A percentile compares a stretch with the other conserved stretches of the same genome.
These are phyloP conservation scores for Lophiostoma macrostomum DNA, from an alignment of 495 filamentous ascomycete genomes.

Conservation along the genomic window DNA sequence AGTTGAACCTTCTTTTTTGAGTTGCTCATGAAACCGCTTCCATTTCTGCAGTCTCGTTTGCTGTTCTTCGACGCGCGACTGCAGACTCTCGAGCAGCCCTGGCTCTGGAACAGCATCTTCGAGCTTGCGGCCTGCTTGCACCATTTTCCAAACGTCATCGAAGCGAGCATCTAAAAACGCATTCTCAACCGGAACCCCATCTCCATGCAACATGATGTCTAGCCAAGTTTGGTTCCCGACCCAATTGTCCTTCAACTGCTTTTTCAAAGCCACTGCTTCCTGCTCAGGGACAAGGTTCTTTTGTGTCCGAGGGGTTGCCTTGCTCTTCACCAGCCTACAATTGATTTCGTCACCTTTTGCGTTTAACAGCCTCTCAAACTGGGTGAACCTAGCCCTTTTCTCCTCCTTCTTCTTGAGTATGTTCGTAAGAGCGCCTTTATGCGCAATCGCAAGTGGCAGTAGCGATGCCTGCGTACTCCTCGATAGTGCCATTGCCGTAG, in stretches of 20 bases:
- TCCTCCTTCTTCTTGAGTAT: conserved; percentile 55
- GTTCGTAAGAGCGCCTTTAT: conserved; percentile 61
- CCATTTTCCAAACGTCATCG: conserved; percentile 61
- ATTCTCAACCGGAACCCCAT: conserved; percentile 56
- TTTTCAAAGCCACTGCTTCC: conserved; percentile 47
- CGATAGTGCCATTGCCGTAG: conserved; percentile 59
- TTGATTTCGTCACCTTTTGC: conserved; percentile 49
- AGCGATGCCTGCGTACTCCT: conserved; percentile 58
- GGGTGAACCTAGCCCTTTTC: conserved; percentile 48
- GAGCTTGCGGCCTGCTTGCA: conserved; percentile 52
- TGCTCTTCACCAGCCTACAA: conserved; percentile 32
- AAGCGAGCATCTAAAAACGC: conserved; percentile 63
- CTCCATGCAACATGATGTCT: conserved; percentile 63
- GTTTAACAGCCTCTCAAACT: conserved; percentile 60
- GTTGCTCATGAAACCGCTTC: conserved; percentile 61
- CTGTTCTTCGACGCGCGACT: conserved; percentile 62
- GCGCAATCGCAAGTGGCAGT: conserved; percentile 65
- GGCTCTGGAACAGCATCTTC: conserved; percentile 50
- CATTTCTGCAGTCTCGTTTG: conserved; percentile 63
- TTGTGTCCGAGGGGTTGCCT: conserved; percentile 17
- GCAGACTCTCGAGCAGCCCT: conserved; percentile 62
- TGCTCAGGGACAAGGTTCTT: conserved; percentile 40
- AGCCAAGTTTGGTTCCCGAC: conserved; percentile 68
- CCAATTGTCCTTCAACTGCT: conserved; percentile 67
- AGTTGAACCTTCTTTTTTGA: conserved; percentile 36